Percentiles rank a stretch among this genome's conserved stretches.
phyloP scores from a whole-genome alignment of 805 yeast genomes.

The Schwanniomyces polymorphus region DNA sequence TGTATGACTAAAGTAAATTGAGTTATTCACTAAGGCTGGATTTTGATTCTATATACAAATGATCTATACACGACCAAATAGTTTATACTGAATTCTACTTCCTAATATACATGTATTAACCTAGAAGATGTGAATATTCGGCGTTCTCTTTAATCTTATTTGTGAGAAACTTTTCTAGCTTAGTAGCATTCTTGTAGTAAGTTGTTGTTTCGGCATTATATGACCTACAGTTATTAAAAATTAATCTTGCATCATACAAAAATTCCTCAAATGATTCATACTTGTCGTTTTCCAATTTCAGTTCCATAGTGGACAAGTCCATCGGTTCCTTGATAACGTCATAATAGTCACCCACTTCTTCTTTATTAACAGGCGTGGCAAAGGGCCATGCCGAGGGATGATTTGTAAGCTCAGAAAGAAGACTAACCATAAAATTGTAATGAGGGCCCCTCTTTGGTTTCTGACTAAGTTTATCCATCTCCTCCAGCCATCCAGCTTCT shows the following conservation, averaged over 20 bases:
- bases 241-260: constrained; percentile 80
- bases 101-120: constrained; percentile 2
- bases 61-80: background rate
- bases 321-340: constrained; percentile 96
- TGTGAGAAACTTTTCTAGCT: constrained; percentile 86
- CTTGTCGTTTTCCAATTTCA: constrained; percentile 85
- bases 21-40: background rate
- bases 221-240: constrained; percentile 87
- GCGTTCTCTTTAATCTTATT: constrained; percentile 85
- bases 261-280: constrained; percentile 91
- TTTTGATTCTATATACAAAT: background rate
- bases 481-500: constrained; percentile 98
- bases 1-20: background rate
- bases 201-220: constrained; percentile 95
- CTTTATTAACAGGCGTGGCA: constrained; percentile 85
- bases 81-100: background rate
- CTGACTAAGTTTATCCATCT: constrained; percentile 95
- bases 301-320: constrained; percentile 96
- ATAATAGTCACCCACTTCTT: constrained; percentile 95
- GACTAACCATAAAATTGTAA: constrained; percentile 87
- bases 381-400: constrained; percentile 99
- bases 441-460: constrained; percentile 94
- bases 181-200: constrained; percentile 91
- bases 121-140: constrained; percentile 82
- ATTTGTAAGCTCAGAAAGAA: constrained; percentile 84